Evolutionary conservation across 1,284 basidiomycete species (phyloP).

Genomic region (Cryptococcus sp.): DNA sequence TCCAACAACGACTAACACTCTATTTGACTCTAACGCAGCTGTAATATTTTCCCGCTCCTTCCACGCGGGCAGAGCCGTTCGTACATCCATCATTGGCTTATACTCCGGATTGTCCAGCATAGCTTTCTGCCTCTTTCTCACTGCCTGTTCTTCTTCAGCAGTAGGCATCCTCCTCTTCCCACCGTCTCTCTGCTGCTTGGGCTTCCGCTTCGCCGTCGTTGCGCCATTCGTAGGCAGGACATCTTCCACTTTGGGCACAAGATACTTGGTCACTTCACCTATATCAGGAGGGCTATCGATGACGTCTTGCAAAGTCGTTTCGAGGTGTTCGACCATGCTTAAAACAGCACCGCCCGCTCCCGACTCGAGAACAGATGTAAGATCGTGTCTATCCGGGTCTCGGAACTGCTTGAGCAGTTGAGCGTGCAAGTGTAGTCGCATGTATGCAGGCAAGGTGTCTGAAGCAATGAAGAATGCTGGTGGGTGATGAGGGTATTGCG

Average conservation of each 20-base stretch:
- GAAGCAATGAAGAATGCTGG: conserved; percentile 79
- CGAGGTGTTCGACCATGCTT: conserved; percentile 71
- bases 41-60: conserved; percentile 67
- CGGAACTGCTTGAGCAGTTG: conserved; percentile 62
- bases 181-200: conserved; percentile 7
- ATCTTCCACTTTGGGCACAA: conserved; percentile 57
- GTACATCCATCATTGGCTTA: conserved; percentile 59
- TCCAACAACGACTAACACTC: conserved; percentile 79
- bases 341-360: conserved; percentile 73
- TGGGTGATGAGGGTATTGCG: conserved; percentile 55
- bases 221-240: conserved; percentile 7
- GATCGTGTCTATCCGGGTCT: conserved; percentile 55
- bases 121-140: conserved; percentile 56
- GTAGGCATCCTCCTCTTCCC: conserved; percentile 56
- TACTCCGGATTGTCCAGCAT: conserved; percentile 61
- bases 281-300: conserved; percentile 73
- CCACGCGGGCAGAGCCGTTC: conserved; percentile 76
- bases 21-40: conserved; percentile 60
- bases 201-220: conserved; percentile 9
- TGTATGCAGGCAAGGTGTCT: conserved; percentile 70
- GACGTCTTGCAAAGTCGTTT: conserved; percentile 66
- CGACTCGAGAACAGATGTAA: conserved; percentile 61
- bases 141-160: conserved; percentile 61
- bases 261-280: conserved; percentile 63
- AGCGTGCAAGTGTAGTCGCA: conserved; percentile 79